These are phyloP conservation scores for Fistulinella cinereoalba DNA, from an alignment of 1,284 basidiomycete genomes.

Conservation along the genomic window DNA sequence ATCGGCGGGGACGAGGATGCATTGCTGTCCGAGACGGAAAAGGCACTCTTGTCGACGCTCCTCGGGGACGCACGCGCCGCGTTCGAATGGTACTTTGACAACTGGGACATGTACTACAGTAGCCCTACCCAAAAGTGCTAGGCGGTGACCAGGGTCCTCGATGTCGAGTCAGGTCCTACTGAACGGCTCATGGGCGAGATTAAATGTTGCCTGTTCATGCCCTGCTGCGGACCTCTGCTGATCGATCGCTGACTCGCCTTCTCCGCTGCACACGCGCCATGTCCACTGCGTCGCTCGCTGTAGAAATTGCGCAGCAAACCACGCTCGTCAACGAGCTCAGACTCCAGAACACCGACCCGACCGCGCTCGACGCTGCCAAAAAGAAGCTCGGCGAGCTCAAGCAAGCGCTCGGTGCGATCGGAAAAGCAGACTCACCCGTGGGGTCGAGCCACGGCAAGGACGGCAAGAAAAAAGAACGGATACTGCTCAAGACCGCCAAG, in stretches of 20 bases:
- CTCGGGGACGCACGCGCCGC: conserved; percentile 22
- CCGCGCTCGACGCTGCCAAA: conserved; percentile 58
- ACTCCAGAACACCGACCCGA: conserved; percentile 48
- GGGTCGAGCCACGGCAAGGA: conserved; percentile 2
- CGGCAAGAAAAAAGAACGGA: conserved; percentile 59
- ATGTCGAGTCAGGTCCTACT: conserved; percentile 17
- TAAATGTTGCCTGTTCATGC: conserved; percentile 8
- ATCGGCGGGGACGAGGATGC: conserved; percentile 8
- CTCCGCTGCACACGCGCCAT: conserved; percentile 19
- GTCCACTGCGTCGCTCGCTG: conserved; percentile 40
- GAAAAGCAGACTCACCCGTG: conserved; percentile 29
- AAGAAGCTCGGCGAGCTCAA: conserved; percentile 71
- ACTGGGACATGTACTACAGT: conserved; percentile 13
- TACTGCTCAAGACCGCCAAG: conserved; percentile 80
- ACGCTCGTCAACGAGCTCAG: conserved; percentile 58
- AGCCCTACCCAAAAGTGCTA: too few species aligned
- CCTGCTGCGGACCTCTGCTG: neutral
- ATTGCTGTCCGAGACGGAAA: conserved; percentile 15
- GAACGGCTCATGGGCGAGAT: neutral
- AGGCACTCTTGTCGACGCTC: conserved; percentile 12
- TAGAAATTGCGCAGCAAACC: conserved; percentile 54
- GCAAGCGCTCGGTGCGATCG: conserved; percentile 49
- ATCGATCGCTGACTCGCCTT: conserved; percentile 6
- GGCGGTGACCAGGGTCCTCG: conserved; percentile 26
- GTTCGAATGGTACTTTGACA: conserved; percentile 23